phyloP scores from a whole-genome alignment of 306 rosid species.

The Prosopis cineraria region DNA sequence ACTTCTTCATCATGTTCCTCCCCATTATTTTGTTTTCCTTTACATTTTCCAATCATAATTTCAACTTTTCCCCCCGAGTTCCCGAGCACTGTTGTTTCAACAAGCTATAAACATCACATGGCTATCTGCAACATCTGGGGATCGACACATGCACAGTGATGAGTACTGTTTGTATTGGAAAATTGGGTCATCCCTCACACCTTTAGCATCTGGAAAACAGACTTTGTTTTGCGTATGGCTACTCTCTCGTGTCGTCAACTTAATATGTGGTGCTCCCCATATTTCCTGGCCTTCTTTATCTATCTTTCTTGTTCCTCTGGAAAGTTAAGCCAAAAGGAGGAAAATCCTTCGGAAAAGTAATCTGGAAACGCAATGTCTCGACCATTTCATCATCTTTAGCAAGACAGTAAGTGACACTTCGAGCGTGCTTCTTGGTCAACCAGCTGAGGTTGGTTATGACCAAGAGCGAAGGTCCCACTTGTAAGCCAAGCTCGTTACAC shows the following conservation, averaged over 20 bases:
- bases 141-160: slow-evolving; percentile 11
- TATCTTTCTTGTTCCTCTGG: background rate
- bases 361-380: background rate
- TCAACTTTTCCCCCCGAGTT: background rate
- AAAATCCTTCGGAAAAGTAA: slow-evolving; percentile 11
- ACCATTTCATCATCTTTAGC: slow-evolving; percentile 18
- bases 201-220: background rate
- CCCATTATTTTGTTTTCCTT: slow-evolving; percentile 12
- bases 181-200: slow-evolving; percentile 38
- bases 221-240: slow-evolving; percentile 2
- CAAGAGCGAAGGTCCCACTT: slow-evolving; percentile 34
- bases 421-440: slow-evolving; percentile 17
- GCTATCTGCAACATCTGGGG: background rate
- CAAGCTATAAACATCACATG: slow-evolving; percentile 15
- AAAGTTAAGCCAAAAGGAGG: slow-evolving; percentile 26
- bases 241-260: slow-evolving; percentile 23
- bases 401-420: slow-evolving; percentile 26
- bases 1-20: slow-evolving; percentile 25
- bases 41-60: background rate
- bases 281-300: slow-evolving; percentile 4
- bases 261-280: slow-evolving; percentile 39
- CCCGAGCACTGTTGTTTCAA: slow-evolving; percentile 7
- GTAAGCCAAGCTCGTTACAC: slow-evolving; percentile 35
- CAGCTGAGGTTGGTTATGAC: background rate
- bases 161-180: slow-evolving; percentile 39